phyloP scores from a whole-genome alignment of 176 grass and related monocot genomes.

The Oryza nivara region DNA sequence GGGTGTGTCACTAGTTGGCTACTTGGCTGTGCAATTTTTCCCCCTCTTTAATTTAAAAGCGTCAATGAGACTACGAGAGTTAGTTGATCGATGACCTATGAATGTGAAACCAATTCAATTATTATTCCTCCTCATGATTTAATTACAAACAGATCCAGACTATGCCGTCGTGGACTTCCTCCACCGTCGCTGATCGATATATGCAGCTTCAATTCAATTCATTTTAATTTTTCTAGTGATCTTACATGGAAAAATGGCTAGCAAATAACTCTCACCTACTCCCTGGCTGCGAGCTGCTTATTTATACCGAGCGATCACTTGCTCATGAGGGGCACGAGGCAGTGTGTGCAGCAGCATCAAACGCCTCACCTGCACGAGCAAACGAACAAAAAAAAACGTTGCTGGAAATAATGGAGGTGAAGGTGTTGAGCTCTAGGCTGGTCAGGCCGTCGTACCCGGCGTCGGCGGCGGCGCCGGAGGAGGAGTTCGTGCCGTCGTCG shows the following conservation, averaged over 20 bases:
- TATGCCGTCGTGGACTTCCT: too few relatives aligned
- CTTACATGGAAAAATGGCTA: neutral
- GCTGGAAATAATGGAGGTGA: constrained; percentile 58
- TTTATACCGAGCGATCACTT: constrained; percentile 8
- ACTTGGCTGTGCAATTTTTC: too few relatives aligned
- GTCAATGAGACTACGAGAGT: neutral
- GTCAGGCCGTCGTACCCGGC: constrained; percentile 53
- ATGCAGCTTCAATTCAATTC: neutral
- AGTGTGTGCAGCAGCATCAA: neutral
- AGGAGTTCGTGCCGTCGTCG: constrained; percentile 41
- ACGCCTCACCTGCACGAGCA: neutral
- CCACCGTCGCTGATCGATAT: neutral
- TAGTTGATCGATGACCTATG: neutral
- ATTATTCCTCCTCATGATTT: too few relatives aligned
- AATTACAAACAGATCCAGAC: too few relatives aligned
- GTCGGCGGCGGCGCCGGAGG: constrained; percentile 5
- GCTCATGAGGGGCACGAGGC: too few relatives aligned
- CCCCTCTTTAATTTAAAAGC: too few relatives aligned
- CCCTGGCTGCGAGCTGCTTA: neutral
- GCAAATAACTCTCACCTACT: constrained; percentile 23
- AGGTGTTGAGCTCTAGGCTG: constrained; percentile 53
- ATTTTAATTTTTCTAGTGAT: too few relatives aligned
- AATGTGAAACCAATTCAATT: neutral
- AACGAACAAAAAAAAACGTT: neutral
- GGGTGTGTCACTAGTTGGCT: too few relatives aligned